Evolutionary conservation across 805 yeast genomes (phyloP), one percentile per base, ranked within the genome.

Genomic region (Ogataea nonfermentans): DNA sequence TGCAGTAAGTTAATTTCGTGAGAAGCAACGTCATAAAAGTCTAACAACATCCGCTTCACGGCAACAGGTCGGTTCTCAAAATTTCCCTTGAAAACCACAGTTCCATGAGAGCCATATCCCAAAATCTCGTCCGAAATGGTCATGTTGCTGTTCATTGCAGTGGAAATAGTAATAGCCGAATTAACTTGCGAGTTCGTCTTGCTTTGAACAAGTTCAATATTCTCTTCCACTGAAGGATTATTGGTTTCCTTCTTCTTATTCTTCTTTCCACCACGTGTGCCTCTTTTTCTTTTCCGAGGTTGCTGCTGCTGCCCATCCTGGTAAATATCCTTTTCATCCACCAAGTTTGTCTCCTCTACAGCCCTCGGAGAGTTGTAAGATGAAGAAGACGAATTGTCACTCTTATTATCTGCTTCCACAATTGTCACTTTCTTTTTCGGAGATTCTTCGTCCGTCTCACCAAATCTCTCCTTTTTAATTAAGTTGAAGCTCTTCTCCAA

Each of bases 51-150:
- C 53, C 98, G 68, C 60, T 93, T 93, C 6, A 93, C 95, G 0
- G 99, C 99, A 5, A 93, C 99, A 1, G 95, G 96, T 41, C 99
- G 73, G 50, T 79, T 82, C 56, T 91, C 96, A 65, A 90, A 93
- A 4, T 78, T 74, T 0, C 99, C 99, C 56, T 82, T 79, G 57
- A 79, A 88, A 1, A 93, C 99, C 20, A 91, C 88, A 0, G 99
- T 93, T 19, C 99, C 99, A 52, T 90, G 96, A 1, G 96, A 87
- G 1, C 99, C 99, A 59, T 87, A 88, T 1, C 99, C 99, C 35
- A 93, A 65, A n/a, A 89, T 74, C 20, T 73, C 77, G 46, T 84
- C 84, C 0, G 95, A 77, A 3, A 91, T 75, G 0, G 71, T 66
- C 46, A 87, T 61, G 41, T 74, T 79, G 37, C 71, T 52, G 19